Percentiles rank a stretch among this genome's conserved stretches.
These are phyloP conservation scores for Ceriops decandra DNA, from an alignment of 345 rosid species.

Conservation along the genomic window DNA sequence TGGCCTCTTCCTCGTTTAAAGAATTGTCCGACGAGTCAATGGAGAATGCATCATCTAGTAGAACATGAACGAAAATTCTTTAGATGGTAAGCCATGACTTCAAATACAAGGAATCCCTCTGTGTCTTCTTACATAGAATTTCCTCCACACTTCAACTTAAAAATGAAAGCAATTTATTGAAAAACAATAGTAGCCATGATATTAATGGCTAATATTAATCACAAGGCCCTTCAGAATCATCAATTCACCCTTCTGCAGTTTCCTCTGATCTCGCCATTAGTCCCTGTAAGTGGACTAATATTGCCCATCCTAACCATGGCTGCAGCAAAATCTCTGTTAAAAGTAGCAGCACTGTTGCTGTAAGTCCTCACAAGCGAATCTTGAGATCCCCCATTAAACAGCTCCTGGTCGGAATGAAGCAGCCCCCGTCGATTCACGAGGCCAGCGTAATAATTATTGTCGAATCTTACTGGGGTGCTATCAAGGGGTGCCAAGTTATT, in stretches of 20 bases:
- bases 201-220: too few species aligned
- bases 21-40: too few species aligned
- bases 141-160: too few species aligned
- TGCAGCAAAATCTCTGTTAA: constrained; percentile 32
- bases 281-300: constrained; percentile 37
- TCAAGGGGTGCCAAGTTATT: constrained; percentile 34
- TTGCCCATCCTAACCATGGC: constrained; percentile 53
- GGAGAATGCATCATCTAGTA: too few species aligned
- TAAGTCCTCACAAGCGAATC: constrained; percentile 30
- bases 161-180: too few species aligned
- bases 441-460: constrained; percentile 28
- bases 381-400: constrained; percentile 36
- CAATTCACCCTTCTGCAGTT: constrained; percentile 33
- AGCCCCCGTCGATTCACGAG: constrained; percentile 35
- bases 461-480: constrained; percentile 28
- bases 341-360: constrained; percentile 16
- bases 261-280: constrained; percentile 39
- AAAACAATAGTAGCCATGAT: too few species aligned
- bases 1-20: too few species aligned
- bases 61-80: too few species aligned
- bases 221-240: background rate
- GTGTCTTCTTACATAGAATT: too few species aligned
- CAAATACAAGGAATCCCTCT: too few species aligned
- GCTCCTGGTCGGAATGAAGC: constrained; percentile 46
- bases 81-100: too few species aligned